Conservation (phyloP, 805 yeast genomes). For the Cyberlindnera veronae region DNA sequence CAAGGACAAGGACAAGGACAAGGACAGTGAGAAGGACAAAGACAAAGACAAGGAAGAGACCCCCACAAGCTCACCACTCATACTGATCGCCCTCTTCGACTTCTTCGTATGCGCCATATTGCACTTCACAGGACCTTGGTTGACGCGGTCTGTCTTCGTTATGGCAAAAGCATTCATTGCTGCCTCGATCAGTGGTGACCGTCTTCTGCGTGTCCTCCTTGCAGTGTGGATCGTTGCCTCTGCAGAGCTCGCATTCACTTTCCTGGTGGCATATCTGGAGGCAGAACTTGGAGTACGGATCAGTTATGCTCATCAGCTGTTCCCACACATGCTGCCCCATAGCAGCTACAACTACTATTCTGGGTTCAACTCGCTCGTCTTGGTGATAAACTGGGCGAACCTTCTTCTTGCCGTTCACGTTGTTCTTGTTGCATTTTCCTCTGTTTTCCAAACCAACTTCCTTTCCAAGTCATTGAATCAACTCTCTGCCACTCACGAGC, state of each 20-base stretch:
- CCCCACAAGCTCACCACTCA: slow-evolving; percentile 11
- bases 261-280: slow-evolving; percentile 7
- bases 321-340: slow-evolving; percentile 21
- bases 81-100: slow-evolving; percentile 21
- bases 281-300: slow-evolving; percentile 9
- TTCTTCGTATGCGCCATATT: slow-evolving; percentile 15
- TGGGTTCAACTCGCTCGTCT: slow-evolving; percentile 3
- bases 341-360: slow-evolving; percentile 1
- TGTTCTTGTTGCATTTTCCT: slow-evolving; percentile 22
- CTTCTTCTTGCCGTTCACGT: slow-evolving; percentile 24
- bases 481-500: slow-evolving; percentile 12
- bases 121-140: slow-evolving; percentile 22
- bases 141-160: slow-evolving; percentile 21
- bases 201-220: slow-evolving; percentile 10
- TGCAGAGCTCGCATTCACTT: slow-evolving; percentile 16
- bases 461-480: slow-evolving; percentile 26
- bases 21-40: slow-evolving; percentile 5
- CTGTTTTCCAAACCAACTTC: slow-evolving; percentile 24
- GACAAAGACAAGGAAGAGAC: slow-evolving; percentile 6
- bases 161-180: slow-evolving; percentile 25
- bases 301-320: slow-evolving; percentile 15
- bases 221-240: slow-evolving; percentile 6
- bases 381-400: slow-evolving; percentile 16
- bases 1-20: slow-evolving; percentile 6
- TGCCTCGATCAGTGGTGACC: slow-evolving; percentile 20